Evolutionary conservation across 805 yeast species (phyloP), one percentile per base, ranked within the genome.

Genomic region (Candida pini): DNA sequence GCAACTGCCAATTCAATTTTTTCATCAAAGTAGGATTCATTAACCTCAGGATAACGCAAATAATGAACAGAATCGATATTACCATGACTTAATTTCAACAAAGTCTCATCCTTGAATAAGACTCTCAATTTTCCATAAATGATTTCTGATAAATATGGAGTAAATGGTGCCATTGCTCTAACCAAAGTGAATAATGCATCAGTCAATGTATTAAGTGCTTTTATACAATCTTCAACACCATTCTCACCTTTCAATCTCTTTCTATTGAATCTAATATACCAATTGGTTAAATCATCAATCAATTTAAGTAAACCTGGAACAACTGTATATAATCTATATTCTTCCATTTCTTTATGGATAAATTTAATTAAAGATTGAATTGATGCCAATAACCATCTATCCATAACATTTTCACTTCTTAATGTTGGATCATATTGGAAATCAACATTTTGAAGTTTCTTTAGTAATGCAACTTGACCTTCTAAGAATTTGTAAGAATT

Each of bases 241-340:
- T 74, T 81, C 56, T 82, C 92, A 59, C 97, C 97, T 81, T 92
- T 92, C 56, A 92, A 76, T 72, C 99, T 90, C 69, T 87, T 79
- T 70, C 99, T 89, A 71, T 92, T 92, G 65, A 92, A 85, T 63
- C 99, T 82, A 60, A 92, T 92, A 70, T 92, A 92, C 97, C 97
- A 92, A 70, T 92, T 92, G 47, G 99, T 92, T 64, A 92, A 75
- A 57, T 86, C 86, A 56, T 92, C 98, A 59, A 92, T 84, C 62
- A 92, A 81, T 39, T 76, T 73, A 56, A 92, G 73, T 56, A 92
- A 68, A 56, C 81, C 84, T 51, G 98, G 97, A 48, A 92, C 97
- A 49, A 92, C 99, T 28, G 97, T 88, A 66, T 87, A 92, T 47
- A 92, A 71, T 63, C 95, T 77, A 70, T 92, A 92, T 45, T 75